Percentiles rank a stretch among this genome's conserved stretches.
Evolutionary conservation across 192 early-diverging fungal species (phyloP).

Genomic region (Radiomyces spectabilis): DNA sequence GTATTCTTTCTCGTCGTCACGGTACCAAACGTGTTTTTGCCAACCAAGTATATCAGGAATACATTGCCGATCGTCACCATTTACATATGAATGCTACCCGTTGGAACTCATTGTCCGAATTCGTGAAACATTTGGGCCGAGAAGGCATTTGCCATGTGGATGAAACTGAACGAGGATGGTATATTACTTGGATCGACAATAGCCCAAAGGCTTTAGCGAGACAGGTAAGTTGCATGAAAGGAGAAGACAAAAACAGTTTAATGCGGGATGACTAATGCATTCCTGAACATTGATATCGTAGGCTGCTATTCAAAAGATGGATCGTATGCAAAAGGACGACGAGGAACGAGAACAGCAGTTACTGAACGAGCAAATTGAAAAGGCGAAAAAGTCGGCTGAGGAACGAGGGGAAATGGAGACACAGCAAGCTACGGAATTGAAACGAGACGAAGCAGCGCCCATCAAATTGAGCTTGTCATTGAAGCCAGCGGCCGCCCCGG

Average conservation of each 20-base stretch:
- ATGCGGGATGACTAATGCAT: not conserved
- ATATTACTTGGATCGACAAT: slow-evolving; percentile 87
- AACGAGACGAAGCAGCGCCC: slow-evolving; percentile 53
- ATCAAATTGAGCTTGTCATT: slow-evolving; percentile 66
- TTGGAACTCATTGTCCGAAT: slow-evolving; percentile 88
- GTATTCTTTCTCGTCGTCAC: slow-evolving; percentile 73
- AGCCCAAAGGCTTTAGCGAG: slow-evolving; percentile 80
- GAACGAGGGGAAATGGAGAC: slow-evolving; percentile 13
- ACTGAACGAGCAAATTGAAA: slow-evolving; percentile 79
- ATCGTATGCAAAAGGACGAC: slow-evolving; percentile 74
- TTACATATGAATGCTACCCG: slow-evolving; percentile 94
- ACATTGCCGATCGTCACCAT: slow-evolving; percentile 85
- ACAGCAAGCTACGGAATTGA: slow-evolving; percentile 45
- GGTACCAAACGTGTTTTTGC: slow-evolving; percentile 78
- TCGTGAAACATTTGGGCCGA: slow-evolving; percentile 78
- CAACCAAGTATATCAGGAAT: slow-evolving; percentile 97
- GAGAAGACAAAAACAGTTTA: not conserved
- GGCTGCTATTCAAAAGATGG: slow-evolving; percentile 72
- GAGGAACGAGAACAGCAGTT: slow-evolving; percentile 75
- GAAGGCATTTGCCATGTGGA: slow-evolving; percentile 81
- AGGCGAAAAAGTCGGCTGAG: slow-evolving; percentile 50
- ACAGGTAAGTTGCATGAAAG: slow-evolving; percentile 35
- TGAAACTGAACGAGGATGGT: slow-evolving; percentile 86
- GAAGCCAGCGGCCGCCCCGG: slow-evolving; percentile 24
- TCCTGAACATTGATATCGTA: slow-evolving; percentile 13